These are phyloP conservation scores for Sugiyamaella paludigena DNA, from an alignment of 1,139 yeast genomes.

Conservation along the genomic window DNA sequence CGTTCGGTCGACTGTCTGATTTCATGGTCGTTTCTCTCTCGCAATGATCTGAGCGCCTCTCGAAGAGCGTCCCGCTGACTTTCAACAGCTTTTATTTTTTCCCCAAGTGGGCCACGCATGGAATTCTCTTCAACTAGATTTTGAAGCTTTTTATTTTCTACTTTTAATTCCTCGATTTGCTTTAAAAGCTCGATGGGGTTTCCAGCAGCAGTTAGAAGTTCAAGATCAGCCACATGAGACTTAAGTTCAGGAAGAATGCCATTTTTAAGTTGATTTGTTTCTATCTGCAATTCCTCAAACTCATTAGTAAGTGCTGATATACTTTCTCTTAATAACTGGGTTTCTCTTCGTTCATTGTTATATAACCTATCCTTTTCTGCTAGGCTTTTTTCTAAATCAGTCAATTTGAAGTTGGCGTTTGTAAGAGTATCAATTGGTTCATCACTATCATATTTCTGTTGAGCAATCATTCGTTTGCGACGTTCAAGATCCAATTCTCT, in stretches of 20 bases:
- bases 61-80: conserved; percentile 46
- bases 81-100: conserved; percentile 37
- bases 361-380: conserved; percentile 27
- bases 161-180: conserved; percentile 36
- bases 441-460: conserved; percentile 19
- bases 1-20: conserved; percentile 34
- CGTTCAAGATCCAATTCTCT: conserved; percentile 36
- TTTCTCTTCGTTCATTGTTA: conserved; percentile 29
- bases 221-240: conserved; percentile 31
- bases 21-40: conserved; percentile 41
- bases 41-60: conserved; percentile 39
- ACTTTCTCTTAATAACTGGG: conserved; percentile 23
- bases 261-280: conserved; percentile 36
- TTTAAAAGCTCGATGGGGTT: conserved; percentile 34
- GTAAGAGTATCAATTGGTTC: conserved; percentile 11
- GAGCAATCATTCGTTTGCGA: conserved; percentile 34
- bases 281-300: conserved; percentile 33
- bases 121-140: conserved; percentile 33
- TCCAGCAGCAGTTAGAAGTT: conserved; percentile 33
- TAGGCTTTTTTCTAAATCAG: conserved; percentile 28
- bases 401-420: conserved; percentile 18
- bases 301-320: conserved; percentile 27
- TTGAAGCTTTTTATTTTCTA: conserved; percentile 36
- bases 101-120: conserved; percentile 37
- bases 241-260: conserved; percentile 33